These are phyloP conservation scores for Eremothecium sinecaudum DNA, from an alignment of 1,139 yeast genomes.

Conservation along the genomic window DNA sequence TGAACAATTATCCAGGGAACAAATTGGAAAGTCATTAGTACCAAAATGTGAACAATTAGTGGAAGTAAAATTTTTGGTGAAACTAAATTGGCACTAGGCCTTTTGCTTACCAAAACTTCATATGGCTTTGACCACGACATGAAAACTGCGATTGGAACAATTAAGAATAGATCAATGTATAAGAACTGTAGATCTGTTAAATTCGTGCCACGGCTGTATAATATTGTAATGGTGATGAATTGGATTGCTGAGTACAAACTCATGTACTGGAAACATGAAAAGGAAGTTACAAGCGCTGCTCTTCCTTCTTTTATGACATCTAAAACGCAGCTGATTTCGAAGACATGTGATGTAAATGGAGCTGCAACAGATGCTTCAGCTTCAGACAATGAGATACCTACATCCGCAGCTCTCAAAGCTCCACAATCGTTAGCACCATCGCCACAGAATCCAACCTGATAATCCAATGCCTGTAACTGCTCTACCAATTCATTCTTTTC, in stretches of 20 bases:
- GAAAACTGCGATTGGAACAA: constrained; percentile 87
- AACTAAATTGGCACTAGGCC: constrained; percentile 91
- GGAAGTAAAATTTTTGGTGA: constrained; percentile 83
- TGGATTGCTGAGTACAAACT: constrained; percentile 94
- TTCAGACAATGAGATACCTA: constrained; percentile 89
- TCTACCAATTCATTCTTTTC: constrained; percentile 94
- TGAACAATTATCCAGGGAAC: constrained; percentile 55
- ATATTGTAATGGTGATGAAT: constrained; percentile 72
- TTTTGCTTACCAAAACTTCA: constrained; percentile 48
- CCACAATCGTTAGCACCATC: constrained; percentile 98
- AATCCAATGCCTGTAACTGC: constrained; percentile 71
- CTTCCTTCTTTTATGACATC: constrained; percentile 91
- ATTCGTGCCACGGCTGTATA: constrained; percentile 84
- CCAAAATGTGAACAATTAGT: constrained; percentile 57
- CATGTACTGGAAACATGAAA: constrained; percentile 96
- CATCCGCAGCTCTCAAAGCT: constrained; percentile 94
- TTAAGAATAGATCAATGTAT: constrained; percentile 82
- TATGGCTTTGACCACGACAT: constrained; percentile 96
- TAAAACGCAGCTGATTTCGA: constrained; percentile 86
- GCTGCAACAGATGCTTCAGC: constrained; percentile 99
- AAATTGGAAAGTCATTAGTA: constrained; percentile 58
- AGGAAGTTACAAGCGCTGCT: constrained; percentile 87
- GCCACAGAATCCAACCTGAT: constrained; percentile 95
- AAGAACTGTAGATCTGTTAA: constrained; percentile 96
- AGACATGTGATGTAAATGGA: constrained; percentile 83